Percentiles rank a stretch among this genome's conserved stretches.
Evolutionary conservation across 2,329 filamentous ascomycete species (phyloP).

Genomic region (Teratosphaeria zuluensis): DNA sequence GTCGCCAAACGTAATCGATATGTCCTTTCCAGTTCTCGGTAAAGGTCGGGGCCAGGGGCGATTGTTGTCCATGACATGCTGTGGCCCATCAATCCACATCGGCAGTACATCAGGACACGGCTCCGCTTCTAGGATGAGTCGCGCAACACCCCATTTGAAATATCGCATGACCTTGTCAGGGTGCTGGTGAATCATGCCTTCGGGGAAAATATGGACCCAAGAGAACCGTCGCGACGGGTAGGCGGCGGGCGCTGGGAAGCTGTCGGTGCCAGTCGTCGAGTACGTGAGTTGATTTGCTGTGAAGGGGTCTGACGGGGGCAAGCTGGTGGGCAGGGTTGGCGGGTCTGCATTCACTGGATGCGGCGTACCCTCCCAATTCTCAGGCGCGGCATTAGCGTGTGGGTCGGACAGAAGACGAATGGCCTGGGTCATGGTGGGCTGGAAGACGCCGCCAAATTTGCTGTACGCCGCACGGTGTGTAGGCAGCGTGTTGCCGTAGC

Average conservation of each 20-base stretch:
- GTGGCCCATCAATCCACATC: conserved; percentile 87
- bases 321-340: neutral
- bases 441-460: conserved; percentile 71
- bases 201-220: conserved; percentile 95
- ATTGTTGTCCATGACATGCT: conserved; percentile 79
- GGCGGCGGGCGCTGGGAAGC: conserved; percentile 60
- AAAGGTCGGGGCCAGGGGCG: conserved; percentile 70
- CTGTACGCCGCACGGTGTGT: conserved; percentile 77
- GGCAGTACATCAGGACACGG: conserved; percentile 82
- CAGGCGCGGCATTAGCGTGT: conserved; percentile 7
- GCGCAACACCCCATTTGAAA: conserved; percentile 95
- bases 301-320: conserved; percentile 44
- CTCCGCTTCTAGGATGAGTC: conserved; percentile 81
- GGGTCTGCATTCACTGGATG: conserved; percentile 1
- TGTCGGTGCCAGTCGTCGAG: conserved; percentile 57
- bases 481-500: conserved; percentile 78
- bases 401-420: conserved; percentile 66
- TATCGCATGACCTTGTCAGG: conserved; percentile 73
- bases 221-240: conserved; percentile 60
- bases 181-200: conserved; percentile 88
- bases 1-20: conserved; percentile 71
- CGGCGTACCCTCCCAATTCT: neutral
- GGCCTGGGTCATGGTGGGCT: conserved; percentile 78
- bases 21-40: conserved; percentile 60
- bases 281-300: conserved; percentile 46